Percentiles rank a stretch among this genome's conserved stretches.
Evolutionary conservation across 352 stramenopile genomes (phyloP).

Genomic region (Blastocystis hominis): DNA sequence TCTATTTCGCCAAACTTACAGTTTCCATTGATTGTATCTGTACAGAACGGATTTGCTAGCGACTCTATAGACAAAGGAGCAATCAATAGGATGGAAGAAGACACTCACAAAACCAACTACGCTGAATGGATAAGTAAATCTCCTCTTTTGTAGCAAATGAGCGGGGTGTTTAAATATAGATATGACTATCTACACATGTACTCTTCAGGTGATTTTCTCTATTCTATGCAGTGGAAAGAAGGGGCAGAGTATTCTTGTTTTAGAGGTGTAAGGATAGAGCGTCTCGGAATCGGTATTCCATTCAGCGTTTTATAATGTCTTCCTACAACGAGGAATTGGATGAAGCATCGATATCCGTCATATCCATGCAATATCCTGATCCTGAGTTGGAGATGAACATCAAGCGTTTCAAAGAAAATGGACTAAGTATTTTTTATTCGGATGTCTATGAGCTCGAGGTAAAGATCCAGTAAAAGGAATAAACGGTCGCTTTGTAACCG

Average conservation of each 20-base stretch:
- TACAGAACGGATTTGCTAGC: background rate
- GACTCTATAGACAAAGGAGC: background rate
- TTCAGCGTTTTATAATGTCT: background rate
- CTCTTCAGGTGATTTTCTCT: background rate
- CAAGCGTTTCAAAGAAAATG: background rate
- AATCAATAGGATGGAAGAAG: slow-evolving; percentile 1
- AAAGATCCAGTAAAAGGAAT: background rate
- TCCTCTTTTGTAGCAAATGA: background rate
- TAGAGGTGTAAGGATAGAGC: background rate
- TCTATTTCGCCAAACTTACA: background rate
- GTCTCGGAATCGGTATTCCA: background rate
- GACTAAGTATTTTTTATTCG: background rate
- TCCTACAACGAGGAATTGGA: background rate
- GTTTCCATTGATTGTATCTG: background rate
- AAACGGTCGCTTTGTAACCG: background rate
- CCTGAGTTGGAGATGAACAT: background rate
- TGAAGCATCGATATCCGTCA: background rate
- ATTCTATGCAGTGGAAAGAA: slow-evolving; percentile 2
- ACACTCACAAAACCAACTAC: background rate
- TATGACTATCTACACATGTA: slow-evolving; percentile 46
- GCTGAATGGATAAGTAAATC: slow-evolving; percentile 18
- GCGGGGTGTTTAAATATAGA: background rate
- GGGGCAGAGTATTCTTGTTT: background rate
- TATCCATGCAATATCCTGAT: slow-evolving; percentile 8
- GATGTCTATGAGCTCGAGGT: background rate